These are phyloP conservation scores for Rhizopogon vulgaris DNA, from an alignment of 768 basidiomycete species.

Conservation along the genomic window DNA sequence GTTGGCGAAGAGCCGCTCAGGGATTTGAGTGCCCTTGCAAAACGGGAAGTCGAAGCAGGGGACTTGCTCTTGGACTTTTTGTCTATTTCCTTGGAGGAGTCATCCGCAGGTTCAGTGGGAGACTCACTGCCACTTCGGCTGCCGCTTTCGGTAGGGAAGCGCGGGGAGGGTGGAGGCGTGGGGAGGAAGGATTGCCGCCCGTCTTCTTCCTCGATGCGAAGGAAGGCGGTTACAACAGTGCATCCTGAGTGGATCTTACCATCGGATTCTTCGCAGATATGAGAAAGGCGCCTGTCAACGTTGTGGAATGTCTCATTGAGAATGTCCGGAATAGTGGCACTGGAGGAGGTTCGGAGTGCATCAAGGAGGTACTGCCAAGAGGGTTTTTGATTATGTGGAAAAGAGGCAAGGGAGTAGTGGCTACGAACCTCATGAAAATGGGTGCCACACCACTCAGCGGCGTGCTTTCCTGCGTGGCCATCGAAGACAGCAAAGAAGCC, in stretches of 20 bases:
- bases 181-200: constrained; percentile 66
- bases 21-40: constrained; percentile 50
- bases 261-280: constrained; percentile 78
- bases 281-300: constrained; percentile 80
- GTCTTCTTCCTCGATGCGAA: constrained; percentile 80
- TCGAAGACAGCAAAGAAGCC: constrained; percentile 99
- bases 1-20: constrained; percentile 24
- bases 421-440: constrained; percentile 83
- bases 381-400: constrained; percentile 6
- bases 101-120: constrained; percentile 24
- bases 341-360: constrained; percentile 55
- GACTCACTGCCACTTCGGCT: constrained; percentile 33
- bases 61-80: constrained; percentile 40
- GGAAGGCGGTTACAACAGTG: constrained; percentile 93
- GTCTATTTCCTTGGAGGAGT: constrained; percentile 32
- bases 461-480: constrained; percentile 97
- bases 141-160: constrained; percentile 23
- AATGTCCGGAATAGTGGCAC: constrained; percentile 70
- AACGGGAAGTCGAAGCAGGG: constrained; percentile 37
- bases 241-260: constrained; percentile 96
- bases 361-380: constrained; percentile 54
- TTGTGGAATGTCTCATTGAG: constrained; percentile 93
- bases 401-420: not conserved
- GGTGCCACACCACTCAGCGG: constrained; percentile 97
- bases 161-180: constrained; percentile 26